Conservation (phyloP, 2,329 filamentous ascomycete genomes). For the Botrytis elliptica region DNA sequence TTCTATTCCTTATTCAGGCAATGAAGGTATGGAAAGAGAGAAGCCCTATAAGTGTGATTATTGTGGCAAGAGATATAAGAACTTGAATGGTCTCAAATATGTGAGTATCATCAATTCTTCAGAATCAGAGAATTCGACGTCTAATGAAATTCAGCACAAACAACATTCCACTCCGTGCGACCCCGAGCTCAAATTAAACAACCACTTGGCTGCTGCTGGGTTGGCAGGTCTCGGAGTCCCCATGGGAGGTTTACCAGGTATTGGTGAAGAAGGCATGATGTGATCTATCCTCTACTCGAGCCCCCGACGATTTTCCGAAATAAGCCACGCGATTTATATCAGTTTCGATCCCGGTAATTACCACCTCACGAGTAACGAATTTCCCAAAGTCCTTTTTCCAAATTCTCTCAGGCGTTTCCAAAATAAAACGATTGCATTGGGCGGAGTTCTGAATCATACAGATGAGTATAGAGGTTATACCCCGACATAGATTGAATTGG, state of each 20-base stretch:
- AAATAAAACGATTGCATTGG: constrained; percentile 32
- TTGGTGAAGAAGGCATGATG: constrained; percentile 52
- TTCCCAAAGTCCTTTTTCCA: background rate
- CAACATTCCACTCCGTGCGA: constrained; percentile 87
- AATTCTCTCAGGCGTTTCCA: constrained; percentile 13
- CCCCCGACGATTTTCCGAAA: constrained; percentile 15
- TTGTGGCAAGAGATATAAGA: constrained; percentile 98
- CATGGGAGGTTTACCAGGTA: constrained; percentile 51
- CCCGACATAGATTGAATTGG: constrained; percentile 36
- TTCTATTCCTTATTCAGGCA: constrained; percentile 89
- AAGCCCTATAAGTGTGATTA: constrained; percentile 98
- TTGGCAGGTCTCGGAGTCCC: constrained; percentile 37
- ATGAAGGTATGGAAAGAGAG: constrained; percentile 99
- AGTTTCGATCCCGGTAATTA: constrained; percentile 18
- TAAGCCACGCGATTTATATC: constrained; percentile 9
- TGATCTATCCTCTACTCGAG: constrained; percentile 20
- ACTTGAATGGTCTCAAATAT: constrained; percentile 97
- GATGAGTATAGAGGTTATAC: constrained; percentile 33
- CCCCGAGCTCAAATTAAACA: constrained; percentile 64
- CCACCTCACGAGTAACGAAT: constrained; percentile 15
- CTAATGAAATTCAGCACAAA: constrained; percentile 58
- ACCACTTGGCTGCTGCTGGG: constrained; percentile 37
- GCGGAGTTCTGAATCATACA: constrained; percentile 35
- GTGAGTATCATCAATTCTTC: constrained; percentile 46
- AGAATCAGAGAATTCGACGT: constrained; percentile 25